A percentile compares a stretch with the other conserved stretches of the same genome.
phyloP scores from a whole-genome alignment of 148 eudicot genomes.

The Fallopia convolvulus region DNA sequence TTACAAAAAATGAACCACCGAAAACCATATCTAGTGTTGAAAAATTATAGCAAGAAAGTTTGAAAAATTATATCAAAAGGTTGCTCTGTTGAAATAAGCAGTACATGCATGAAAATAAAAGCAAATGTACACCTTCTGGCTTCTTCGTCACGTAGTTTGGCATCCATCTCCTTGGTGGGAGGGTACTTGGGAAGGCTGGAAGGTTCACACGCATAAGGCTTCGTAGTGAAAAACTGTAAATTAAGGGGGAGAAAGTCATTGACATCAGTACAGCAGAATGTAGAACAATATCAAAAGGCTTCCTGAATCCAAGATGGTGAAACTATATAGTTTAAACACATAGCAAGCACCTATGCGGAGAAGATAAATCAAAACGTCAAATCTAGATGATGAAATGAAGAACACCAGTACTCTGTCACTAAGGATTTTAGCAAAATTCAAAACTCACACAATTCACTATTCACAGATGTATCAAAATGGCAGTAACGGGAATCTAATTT shows the following conservation, averaged over 20 bases:
- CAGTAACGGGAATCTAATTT: neutral
- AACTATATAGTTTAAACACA: neutral
- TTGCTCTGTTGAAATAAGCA: neutral
- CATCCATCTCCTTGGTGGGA: constrained; percentile 89
- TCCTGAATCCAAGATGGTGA: neutral
- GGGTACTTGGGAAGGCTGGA: constrained; percentile 80
- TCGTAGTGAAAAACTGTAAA: constrained; percentile 61
- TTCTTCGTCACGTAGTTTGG: constrained; percentile 72
- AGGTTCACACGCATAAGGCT: constrained; percentile 76
- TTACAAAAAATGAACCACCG: neutral
- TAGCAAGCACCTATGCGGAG: neutral
- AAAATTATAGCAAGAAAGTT: neutral
- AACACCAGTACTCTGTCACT: neutral
- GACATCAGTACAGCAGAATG: neutral
- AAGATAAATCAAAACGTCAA: neutral
- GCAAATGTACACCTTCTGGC: constrained; percentile 46
- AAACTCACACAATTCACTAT: neutral
- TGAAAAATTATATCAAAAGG: neutral
- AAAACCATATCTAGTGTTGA: neutral
- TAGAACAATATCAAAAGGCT: neutral
- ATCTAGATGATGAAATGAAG: neutral
- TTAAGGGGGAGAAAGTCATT: neutral
- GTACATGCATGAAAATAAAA: neutral
- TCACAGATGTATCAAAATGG: neutral
- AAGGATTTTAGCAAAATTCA: neutral